These are phyloP conservation scores for Atkinsonella hypoxylon DNA, from an alignment of 2,329 filamentous ascomycete species.

Conservation along the genomic window DNA sequence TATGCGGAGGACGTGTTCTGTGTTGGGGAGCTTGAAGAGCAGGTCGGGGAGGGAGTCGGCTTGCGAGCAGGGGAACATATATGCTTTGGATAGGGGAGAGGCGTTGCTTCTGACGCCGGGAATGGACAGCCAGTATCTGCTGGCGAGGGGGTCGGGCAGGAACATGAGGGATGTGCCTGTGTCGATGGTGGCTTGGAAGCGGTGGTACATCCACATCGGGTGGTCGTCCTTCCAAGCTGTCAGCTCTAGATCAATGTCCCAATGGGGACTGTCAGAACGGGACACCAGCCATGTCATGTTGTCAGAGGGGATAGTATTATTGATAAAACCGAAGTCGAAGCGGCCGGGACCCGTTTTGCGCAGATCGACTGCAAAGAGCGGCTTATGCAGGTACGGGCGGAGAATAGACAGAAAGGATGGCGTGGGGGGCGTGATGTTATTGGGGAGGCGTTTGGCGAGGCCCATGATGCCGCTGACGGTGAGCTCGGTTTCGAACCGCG, in stretches of 20 bases:
- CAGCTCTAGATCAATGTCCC: constrained; percentile 37
- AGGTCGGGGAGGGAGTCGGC: constrained; percentile 44
- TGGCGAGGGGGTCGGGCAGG: constrained; percentile 41
- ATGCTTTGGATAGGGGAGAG: constrained; percentile 41
- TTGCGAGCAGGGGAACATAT: constrained; percentile 44
- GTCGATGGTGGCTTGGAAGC: constrained; percentile 47
- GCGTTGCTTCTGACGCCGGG: constrained; percentile 27
- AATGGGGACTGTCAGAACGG: constrained; percentile 20
- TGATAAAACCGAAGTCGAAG: constrained; percentile 40
- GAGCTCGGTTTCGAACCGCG: constrained; percentile 28
- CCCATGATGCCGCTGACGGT: constrained; percentile 40
- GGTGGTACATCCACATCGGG: constrained; percentile 34
- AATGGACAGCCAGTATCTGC: constrained; percentile 48
- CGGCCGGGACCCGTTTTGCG: constrained; percentile 32
- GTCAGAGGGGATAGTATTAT: constrained; percentile 25
- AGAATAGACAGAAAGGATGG: constrained; percentile 35
- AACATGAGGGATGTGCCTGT: constrained; percentile 59
- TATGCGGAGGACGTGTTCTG: constrained; percentile 37
- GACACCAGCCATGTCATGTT: constrained; percentile 31
- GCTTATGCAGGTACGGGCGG: constrained; percentile 24
- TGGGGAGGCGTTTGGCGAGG: constrained; percentile 33
- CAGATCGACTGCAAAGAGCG: constrained; percentile 39
- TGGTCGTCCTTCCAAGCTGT: constrained; percentile 32
- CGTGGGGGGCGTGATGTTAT: constrained; percentile 29
- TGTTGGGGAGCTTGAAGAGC: constrained; percentile 38